Evolutionary conservation across 2,329 filamentous ascomycete species (phyloP).

Genomic region (Exophiala spinifera): DNA sequence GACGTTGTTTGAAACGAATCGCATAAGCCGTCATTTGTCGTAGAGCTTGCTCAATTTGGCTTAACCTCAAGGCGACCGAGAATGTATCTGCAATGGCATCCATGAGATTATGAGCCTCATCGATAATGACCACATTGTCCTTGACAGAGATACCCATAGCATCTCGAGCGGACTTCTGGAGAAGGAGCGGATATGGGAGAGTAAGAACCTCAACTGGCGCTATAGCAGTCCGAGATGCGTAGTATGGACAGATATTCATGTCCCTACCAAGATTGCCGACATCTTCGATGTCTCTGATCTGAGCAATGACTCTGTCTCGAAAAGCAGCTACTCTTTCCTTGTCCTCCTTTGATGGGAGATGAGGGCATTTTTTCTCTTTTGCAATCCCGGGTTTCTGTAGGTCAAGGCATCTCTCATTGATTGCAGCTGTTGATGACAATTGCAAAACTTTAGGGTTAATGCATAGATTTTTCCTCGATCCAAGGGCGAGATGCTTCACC

Average conservation of each 20-base stretch:
- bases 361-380: slow-evolving; percentile 68
- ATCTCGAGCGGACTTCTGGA: slow-evolving; percentile 83
- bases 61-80: slow-evolving; percentile 70
- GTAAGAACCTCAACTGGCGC: slow-evolving; percentile 82
- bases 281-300: slow-evolving; percentile 90
- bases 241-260: slow-evolving; percentile 86
- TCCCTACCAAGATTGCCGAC: slow-evolving; percentile 73
- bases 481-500: slow-evolving; percentile 77
- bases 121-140: slow-evolving; percentile 87
- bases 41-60: slow-evolving; percentile 69
- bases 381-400: slow-evolving; percentile 69
- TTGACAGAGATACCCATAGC: slow-evolving; percentile 83
- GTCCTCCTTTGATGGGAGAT: slow-evolving; percentile 74
- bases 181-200: slow-evolving; percentile 82
- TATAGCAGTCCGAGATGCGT: slow-evolving; percentile 85
- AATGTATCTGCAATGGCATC: slow-evolving; percentile 87
- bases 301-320: slow-evolving; percentile 78
- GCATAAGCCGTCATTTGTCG: slow-evolving; percentile 78
- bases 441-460: slow-evolving; percentile 80
- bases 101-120: slow-evolving; percentile 97
- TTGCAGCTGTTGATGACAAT: slow-evolving; percentile 68
- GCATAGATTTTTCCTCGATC: slow-evolving; percentile 82
- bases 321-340: slow-evolving; percentile 72
- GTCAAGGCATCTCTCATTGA: slow-evolving; percentile 91
- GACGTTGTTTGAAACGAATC: slow-evolving; percentile 77